phyloP scores from a whole-genome alignment of 2,329 filamentous ascomycete genomes.

The Colletotrichum lupini region DNA sequence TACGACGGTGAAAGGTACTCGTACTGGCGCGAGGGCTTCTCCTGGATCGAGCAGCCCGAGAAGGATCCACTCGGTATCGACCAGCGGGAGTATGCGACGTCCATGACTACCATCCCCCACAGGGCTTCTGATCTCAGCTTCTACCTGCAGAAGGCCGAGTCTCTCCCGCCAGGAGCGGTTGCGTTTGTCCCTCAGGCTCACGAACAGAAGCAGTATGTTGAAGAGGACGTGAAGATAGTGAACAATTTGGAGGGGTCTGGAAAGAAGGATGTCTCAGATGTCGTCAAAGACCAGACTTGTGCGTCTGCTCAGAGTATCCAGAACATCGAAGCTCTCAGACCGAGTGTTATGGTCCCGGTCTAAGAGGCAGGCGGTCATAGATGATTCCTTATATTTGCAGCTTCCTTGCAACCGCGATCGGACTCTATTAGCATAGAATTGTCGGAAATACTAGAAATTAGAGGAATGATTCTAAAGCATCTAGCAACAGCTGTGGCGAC shows the following conservation, averaged over 20 bases:
- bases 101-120: constrained; percentile 22
- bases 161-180: not conserved
- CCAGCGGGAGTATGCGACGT: constrained; percentile 12
- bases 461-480: no score
- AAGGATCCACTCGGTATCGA: constrained; percentile 36
- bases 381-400: no score
- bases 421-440: no score
- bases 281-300: not conserved
- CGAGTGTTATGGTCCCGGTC: not conserved
- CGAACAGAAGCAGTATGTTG: not conserved
- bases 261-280: not conserved
- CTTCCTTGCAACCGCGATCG: no score
- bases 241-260: not conserved
- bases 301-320: not conserved
- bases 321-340: not conserved
- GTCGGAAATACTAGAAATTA: no score
- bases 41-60: constrained; percentile 39
- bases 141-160: constrained; percentile 14
- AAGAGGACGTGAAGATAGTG: not conserved
- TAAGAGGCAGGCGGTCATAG: not conserved
- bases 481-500: no score
- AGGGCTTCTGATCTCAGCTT: constrained; percentile 27
- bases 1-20: constrained; percentile 38
- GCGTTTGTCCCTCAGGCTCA: not conserved
- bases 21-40: constrained; percentile 39